phyloP scores from a whole-genome alignment of 768 basidiomycete species.

The Hortiboletus flavorubellus region DNA sequence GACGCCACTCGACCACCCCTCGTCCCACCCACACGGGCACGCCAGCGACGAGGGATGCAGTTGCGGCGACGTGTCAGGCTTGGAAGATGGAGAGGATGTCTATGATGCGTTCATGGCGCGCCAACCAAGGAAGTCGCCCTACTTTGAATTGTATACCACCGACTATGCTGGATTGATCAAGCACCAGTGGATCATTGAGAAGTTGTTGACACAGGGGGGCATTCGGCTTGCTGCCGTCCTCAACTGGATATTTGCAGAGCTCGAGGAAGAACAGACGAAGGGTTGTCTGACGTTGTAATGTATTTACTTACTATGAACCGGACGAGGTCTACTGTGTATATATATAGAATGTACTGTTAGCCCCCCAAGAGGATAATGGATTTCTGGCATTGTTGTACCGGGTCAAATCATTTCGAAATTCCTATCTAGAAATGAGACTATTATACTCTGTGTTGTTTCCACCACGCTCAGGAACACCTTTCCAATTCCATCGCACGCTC shows the following conservation, averaged over 20 bases:
- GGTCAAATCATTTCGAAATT: neutral
- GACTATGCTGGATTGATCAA: conserved; percentile 71
- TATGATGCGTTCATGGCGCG: neutral
- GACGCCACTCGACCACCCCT: conserved; percentile 18
- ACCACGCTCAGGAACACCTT: neutral
- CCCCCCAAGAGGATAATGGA: neutral
- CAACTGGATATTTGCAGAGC: conserved; percentile 61
- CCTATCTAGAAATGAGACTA: neutral
- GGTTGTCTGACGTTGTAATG: conserved; percentile 3
- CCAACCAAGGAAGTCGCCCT: conserved; percentile 26
- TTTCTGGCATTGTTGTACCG: neutral
- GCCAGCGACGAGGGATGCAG: neutral
- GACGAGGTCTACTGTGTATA: neutral
- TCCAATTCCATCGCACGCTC: neutral
- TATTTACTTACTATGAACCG: neutral
- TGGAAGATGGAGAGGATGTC: neutral
- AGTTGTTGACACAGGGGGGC: conserved; percentile 78
- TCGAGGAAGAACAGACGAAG: neutral
- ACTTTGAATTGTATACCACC: conserved; percentile 78
- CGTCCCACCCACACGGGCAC: conserved; percentile 27
- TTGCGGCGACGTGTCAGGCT: neutral
- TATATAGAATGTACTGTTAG: neutral
- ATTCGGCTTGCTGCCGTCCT: conserved; percentile 79
- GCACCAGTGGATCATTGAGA: conserved; percentile 70
- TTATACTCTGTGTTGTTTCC: neutral